Base-by-base conservation (phyloP, 257 asterid species). In the Pogostemon cablin region DNA sequence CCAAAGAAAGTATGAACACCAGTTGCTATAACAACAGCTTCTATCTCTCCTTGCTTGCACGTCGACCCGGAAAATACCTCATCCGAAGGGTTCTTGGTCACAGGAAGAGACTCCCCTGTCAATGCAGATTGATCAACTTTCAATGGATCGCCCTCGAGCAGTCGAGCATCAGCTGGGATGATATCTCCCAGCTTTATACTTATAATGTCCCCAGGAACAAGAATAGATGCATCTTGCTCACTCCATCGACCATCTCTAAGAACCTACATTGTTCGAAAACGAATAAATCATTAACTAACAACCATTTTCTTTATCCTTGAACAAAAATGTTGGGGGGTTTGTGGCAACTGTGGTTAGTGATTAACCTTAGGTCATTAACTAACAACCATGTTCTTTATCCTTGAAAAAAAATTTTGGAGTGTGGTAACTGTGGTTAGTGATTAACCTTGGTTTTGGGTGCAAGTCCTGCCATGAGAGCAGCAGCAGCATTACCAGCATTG, bases 1-100 rank as follows among this genome's bases (percentile, higher is more conserved):
- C 98, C 98, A 1, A 92, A 92, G 90, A 92, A 92, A 6, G 98
- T 92, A 62, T 90, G 98, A 7, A 92, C 98, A 6, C 98, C 98
- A 0, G 98, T 92, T 2, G 98, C 98, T 67, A 92, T 92, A 7
- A 92, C 98, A 3, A 92, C 93, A 35, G 98, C 98, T 80, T 92
- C 98, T 47, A 92, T 81, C 62, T 92, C 98, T 35, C 98, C 98
- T 73, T 92, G 98, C 79, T 92, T 92, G 67, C 98, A 92, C 0
- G 98, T 92, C 6, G 98, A 92, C 7, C 98, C 98, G 6, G 98
- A 92, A 85, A 89, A 92, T 77, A 92, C 90, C 71, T 89, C 98
- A 47, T 92, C 96, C 0, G 91, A 87, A 4, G 98, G 88, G 72
- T 74, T 72, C 76, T 86, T 92, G 40, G 98, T 92, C 48, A 89